Evolutionary conservation across 1,284 basidiomycete species (phyloP), one percentile per base, ranked within the genome.

Genomic region (Psilocybe mexicana): DNA sequence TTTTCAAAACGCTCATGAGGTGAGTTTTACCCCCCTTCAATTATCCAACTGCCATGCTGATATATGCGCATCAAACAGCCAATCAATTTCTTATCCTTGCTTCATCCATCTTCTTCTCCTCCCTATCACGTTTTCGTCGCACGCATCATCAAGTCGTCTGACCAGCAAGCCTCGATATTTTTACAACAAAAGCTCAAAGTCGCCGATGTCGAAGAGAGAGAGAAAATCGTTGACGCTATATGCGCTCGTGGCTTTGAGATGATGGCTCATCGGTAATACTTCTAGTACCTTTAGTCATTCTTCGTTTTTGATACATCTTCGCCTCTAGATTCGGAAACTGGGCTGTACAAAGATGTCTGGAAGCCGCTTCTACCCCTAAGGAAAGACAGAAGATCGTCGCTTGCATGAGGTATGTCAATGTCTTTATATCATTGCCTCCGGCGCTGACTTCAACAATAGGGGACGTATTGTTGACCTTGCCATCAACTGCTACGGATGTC

Each of bases 151-250:
- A 91, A 89, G 72, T 87, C 85, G 3, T 92, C 90, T 5, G 91
- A 93, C 67, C 90, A 93, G 67, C 90, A 93, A 66, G 90, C 90
- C 10, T 91, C 88, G n/a, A 92, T 93, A 48, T 93, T 93, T 67
- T 76, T 92, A 43, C 90, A 93, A 67, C 90, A 93, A 70, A 93
- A 93, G 69, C 80, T 93, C 62, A 93, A 93, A 70, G 89, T 92
- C 11, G 90, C 90, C 5, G 90, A 92, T 64, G 63, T 78, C n/a
- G 82, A 85, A 52, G 90, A 92, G 67, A 79, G 91, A 1, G 81
- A 79, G 6, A 91, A 90, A 71, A 93, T 93, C 47, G 85, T 93
- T 8, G 89, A 92, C 66, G 90, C 91, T 48, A 92, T 92, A 58
- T 91, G 89, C 59, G 79, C 84, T 38, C 82, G 85, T 23, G 90